Percentiles rank a stretch among this genome's conserved stretches.
These are phyloP conservation scores for Akanthomyces uredinophilus DNA, from an alignment of 2,329 filamentous ascomycete genomes.

Conservation along the genomic window DNA sequence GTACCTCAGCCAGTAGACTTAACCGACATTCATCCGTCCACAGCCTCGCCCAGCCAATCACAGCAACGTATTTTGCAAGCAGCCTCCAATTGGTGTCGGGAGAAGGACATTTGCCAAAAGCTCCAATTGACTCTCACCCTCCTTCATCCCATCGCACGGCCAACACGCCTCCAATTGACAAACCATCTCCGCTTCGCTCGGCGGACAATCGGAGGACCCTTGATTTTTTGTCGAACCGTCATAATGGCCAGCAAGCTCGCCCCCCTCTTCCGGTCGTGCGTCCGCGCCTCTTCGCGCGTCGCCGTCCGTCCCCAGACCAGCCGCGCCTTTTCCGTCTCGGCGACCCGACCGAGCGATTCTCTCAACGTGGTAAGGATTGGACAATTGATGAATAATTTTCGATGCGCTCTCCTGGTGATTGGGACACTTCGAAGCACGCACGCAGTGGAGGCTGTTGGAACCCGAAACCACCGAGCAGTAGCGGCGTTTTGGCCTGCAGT, in stretches of 20 bases:
- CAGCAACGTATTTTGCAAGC: conserved; percentile 29
- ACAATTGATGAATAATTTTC: conserved; percentile 7
- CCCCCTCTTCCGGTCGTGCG: conserved; percentile 65
- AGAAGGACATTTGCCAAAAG: conserved; percentile 31
- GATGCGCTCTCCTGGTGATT: not conserved
- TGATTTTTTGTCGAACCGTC: conserved; percentile 1
- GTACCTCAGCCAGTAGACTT: not conserved
- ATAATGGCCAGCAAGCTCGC: conserved; percentile 80
- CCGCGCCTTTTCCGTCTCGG: conserved; percentile 65
- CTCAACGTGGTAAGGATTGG: conserved; percentile 57
- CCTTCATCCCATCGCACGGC: conserved; percentile 19
- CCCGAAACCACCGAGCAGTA: not conserved
- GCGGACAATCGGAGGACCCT: conserved; percentile 6
- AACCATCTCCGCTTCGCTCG: not conserved
- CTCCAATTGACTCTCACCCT: conserved; percentile 22
- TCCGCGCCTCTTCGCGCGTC: conserved; percentile 56
- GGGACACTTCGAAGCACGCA: not conserved
- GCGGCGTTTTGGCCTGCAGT: not conserved
- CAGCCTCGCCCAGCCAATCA: conserved; percentile 26
- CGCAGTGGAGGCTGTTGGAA: not conserved
- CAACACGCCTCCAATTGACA: conserved; percentile 19
- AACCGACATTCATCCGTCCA: conserved; percentile 25
- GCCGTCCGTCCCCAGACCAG: conserved; percentile 45
- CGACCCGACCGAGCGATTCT: conserved; percentile 65
- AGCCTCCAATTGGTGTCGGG: conserved; percentile 25